Base-by-base conservation (phyloP, 768 basidiomycete species). In the Myochromella boudieri region DNA sequence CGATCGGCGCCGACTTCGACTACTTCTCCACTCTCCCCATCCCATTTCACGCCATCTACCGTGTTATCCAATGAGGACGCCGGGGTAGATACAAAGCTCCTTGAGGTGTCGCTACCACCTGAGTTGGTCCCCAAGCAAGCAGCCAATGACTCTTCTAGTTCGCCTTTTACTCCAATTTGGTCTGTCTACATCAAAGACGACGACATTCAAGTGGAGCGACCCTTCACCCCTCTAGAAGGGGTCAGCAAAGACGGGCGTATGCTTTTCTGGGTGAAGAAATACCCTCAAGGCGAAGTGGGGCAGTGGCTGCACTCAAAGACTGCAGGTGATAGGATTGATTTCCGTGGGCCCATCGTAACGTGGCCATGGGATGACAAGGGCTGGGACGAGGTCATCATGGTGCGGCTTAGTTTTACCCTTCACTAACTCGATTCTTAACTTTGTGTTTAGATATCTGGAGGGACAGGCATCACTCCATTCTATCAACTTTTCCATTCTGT, bases 391-490 rank as follows among this genome's bases (percentile, higher is more conserved):
- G 65, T 93, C 39, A 68, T 93, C 12, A 81, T 93, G 85, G 91
- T 84, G 60, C 33, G 75, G 44, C 2, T 5, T 47, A 41, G 14
- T 12, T 8, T n/a, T 17, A 14, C 26, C 25, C 12, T 6, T 37
- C 39, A 14, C 37, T 31, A 6, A 22, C 33, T 20, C 25, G 10
- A 11, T 45, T 6, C 21, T n/a, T 10, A 17, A 38, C 24, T 39
- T 17, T 37, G 29, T 25, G 26, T 9, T 44, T 14, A 93, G 91
- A 83, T 93, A 44, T 91, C 89, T 34, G 91, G 91, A 28, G 91
- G 91, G 21, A 93, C 91, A 4, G 91, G 91, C 22, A 84, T 93
- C 39, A 85, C 91, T 12, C 91, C 91, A 3, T 92, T 93, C 61
- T 82, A 81, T 57, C 91, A 93, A 59, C 71, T 93, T 15, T 70